These are phyloP conservation scores for Protomyces lactucae-debilis DNA, from an alignment of 1,139 yeast genomes.

Conservation along the genomic window DNA sequence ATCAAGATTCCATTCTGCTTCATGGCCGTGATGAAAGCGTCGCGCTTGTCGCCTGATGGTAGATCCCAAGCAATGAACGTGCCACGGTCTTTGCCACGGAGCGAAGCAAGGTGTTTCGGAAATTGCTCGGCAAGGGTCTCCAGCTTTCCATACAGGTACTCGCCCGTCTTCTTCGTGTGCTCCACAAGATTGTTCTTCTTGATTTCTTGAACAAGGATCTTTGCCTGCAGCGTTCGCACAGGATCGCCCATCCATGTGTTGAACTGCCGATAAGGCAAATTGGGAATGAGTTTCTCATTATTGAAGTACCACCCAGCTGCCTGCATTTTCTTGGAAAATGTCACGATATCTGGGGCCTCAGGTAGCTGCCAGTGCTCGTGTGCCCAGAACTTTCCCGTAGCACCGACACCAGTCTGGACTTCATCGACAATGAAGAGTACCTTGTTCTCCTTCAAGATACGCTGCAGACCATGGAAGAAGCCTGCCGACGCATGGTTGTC, in stretches of 20 bases:
- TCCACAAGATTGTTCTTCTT: constrained; percentile 55
- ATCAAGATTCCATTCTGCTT: constrained; percentile 62
- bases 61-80: constrained; percentile 78
- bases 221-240: constrained; percentile 67
- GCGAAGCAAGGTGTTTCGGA: constrained; percentile 48
- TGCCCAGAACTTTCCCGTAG: constrained; percentile 81
- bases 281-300: constrained; percentile 64
- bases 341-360: constrained; percentile 73
- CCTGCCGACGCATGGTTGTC: constrained; percentile 73
- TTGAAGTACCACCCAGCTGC: constrained; percentile 79
- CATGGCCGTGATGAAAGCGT: constrained; percentile 54
- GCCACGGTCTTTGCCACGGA: constrained; percentile 71
- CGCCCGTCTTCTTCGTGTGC: constrained; percentile 57
- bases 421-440: constrained; percentile 72
- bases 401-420: constrained; percentile 85
- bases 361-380: constrained; percentile 74
- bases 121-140: constrained; percentile 49
- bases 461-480: constrained; percentile 75
- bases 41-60: constrained; percentile 52
- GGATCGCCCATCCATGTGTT: constrained; percentile 94
- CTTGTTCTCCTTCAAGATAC: constrained; percentile 61
- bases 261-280: constrained; percentile 69
- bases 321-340: constrained; percentile 80
- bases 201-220: constrained; percentile 62
- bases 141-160: constrained; percentile 54